Conservation (phyloP, 1,139 yeast species). For the Geotrichum bryndzae region DNA sequence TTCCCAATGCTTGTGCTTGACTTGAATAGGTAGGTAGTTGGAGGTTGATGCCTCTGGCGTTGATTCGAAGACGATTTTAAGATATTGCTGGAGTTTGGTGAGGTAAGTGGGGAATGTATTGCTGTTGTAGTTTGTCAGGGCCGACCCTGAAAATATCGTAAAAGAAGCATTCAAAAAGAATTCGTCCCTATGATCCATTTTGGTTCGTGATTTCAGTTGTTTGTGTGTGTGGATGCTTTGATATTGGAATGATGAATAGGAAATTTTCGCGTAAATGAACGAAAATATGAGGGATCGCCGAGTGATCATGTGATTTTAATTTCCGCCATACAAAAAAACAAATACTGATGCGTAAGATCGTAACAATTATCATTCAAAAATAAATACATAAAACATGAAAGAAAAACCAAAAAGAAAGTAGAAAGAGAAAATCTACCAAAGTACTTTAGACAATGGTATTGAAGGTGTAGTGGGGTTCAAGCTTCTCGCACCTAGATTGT, state of each 20-base stretch:
- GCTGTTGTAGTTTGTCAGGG: not conserved
- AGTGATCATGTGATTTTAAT: not conserved
- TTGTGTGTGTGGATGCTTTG: not conserved
- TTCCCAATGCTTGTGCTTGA: not conserved
- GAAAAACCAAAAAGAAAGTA: not conserved
- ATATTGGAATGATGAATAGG: too few species aligned
- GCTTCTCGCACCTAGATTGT: not conserved
- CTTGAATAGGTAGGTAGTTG: not conserved
- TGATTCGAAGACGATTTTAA: not conserved
- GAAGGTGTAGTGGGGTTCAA: not conserved
- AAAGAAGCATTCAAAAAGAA: constrained; percentile 12
- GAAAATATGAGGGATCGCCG: not conserved
- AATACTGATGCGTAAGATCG: not conserved
- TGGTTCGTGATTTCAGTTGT: not conserved
- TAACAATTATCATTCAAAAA: not conserved
- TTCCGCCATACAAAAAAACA: not conserved
- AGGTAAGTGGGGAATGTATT: not conserved
- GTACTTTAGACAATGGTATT: not conserved
- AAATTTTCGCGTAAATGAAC: not conserved
- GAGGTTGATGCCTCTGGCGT: not conserved
- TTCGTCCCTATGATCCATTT: constrained; percentile 3
- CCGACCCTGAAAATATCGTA: constrained; percentile 6
- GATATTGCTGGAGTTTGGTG: not conserved
- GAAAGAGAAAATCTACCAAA: not conserved
- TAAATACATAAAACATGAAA: not conserved